A percentile compares a stretch with the other conserved stretches of the same genome.
These are phyloP conservation scores for Lonicera japonica DNA, from an alignment of 129 eudicot species.

Conservation along the genomic window DNA sequence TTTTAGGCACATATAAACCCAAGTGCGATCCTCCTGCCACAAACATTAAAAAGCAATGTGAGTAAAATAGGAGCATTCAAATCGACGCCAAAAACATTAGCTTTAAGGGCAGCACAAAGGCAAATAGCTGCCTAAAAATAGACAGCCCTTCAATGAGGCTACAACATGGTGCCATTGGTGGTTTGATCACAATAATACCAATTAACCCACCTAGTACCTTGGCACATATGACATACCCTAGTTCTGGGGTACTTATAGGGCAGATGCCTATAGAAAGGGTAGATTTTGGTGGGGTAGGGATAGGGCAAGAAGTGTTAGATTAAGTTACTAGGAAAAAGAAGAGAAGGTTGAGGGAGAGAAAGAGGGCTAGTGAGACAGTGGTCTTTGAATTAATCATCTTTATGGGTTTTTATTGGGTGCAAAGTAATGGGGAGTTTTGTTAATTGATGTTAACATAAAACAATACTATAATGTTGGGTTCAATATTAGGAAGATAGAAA, in stretches of 20 bases:
- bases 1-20: slow-evolving; percentile 25
- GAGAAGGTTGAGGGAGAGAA: slow-evolving; percentile 40
- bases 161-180: slow-evolving; percentile 50
- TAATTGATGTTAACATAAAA: no score
- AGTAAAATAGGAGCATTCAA: slow-evolving; percentile 34
- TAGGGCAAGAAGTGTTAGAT: slow-evolving; percentile 34
- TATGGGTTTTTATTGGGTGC: no score
- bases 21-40: slow-evolving; percentile 26
- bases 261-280: slow-evolving; percentile 4
- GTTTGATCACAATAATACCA: slow-evolving; percentile 18
- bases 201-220: slow-evolving; percentile 13
- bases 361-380: no score
- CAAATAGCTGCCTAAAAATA: slow-evolving; percentile 60
- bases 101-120: slow-evolving; percentile 67
- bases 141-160: slow-evolving; percentile 36
- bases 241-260: slow-evolving; percentile 12
- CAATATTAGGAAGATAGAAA: no score
- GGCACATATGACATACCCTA: slow-evolving; percentile 22
- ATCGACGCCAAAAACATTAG: slow-evolving; percentile 42
- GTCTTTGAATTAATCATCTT: no score
- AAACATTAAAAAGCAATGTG: not conserved
- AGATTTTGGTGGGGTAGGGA: slow-evolving; percentile 18
- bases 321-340: slow-evolving; percentile 44
- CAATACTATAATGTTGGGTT: no score
- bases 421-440: no score